Conservation (phyloP, 768 basidiomycete genomes). For the Auriscalpium orientale region DNA sequence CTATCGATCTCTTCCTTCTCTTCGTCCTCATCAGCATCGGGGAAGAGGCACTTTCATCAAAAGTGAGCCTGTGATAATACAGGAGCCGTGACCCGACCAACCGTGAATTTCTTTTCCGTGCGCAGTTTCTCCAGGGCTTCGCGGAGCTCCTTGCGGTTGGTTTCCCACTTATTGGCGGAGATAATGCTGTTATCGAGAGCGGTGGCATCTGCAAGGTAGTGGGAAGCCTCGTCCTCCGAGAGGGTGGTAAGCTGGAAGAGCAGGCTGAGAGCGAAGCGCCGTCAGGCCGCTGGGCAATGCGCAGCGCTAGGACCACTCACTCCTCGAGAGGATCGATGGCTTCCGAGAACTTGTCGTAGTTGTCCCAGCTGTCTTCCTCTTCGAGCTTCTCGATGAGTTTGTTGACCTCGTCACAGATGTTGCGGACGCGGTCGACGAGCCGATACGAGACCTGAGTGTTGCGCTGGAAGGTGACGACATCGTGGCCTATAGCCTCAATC, state of each 20-base stretch:
- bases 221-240: constrained; percentile 4
- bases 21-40: not conserved
- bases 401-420: constrained; percentile 11
- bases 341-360: constrained; percentile 10
- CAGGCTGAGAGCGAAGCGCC: not conserved
- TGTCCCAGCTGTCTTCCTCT: constrained; percentile 2
- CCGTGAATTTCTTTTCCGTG: not conserved
- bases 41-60: not conserved
- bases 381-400: constrained; percentile 10
- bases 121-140: not conserved
- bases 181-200: not conserved
- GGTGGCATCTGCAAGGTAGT: not conserved
- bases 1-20: not conserved
- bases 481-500: constrained; percentile 7
- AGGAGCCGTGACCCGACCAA: not conserved
- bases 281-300: not conserved
- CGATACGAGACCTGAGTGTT: constrained; percentile 16
- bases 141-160: constrained; percentile 2
- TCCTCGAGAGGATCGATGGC: constrained; percentile 17
- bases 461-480: constrained; percentile 11
- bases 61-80: not conserved
- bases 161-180: constrained; percentile 1
- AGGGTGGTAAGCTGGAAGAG: constrained; percentile 4
- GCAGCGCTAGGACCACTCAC: not conserved
- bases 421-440: constrained; percentile 10